Evolutionary conservation across 306 rosid genomes (phyloP).

Genomic region (Lotus japonicus): DNA sequence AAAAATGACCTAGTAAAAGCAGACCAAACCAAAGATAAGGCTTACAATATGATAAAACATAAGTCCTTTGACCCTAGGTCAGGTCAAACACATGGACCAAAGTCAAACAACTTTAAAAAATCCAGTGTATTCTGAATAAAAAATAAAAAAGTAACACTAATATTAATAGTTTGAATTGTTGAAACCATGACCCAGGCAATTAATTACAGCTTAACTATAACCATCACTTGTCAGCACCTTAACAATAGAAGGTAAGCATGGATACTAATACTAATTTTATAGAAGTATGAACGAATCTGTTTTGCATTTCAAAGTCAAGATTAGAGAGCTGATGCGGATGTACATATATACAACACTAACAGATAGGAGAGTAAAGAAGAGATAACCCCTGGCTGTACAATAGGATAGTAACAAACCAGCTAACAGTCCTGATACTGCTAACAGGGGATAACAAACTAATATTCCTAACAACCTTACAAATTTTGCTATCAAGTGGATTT

Average conservation of each 20-base stretch:
- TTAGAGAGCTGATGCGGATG: too few relatives aligned
- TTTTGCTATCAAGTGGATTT: background rate
- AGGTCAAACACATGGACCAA: background rate
- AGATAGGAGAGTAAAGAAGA: too few relatives aligned
- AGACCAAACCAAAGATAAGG: slow-evolving; percentile 15
- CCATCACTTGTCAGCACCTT: background rate
- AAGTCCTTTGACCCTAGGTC: background rate
- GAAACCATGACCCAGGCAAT: background rate
- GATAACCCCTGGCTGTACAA: too few relatives aligned
- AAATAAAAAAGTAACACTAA: background rate
- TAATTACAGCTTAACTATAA: background rate
- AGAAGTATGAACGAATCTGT: too few relatives aligned
- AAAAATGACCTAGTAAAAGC: slow-evolving; percentile 62
- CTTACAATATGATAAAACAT: background rate
- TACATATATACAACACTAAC: too few relatives aligned
- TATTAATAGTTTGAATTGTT: background rate
- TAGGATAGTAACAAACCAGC: too few relatives aligned
- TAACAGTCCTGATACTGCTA: too few relatives aligned
- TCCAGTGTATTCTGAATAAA: background rate
- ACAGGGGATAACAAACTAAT: too few relatives aligned
- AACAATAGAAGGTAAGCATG: background rate
- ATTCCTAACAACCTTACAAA: too few relatives aligned
- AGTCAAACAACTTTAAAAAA: slow-evolving; percentile 1
- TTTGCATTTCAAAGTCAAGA: too few relatives aligned
- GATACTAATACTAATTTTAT: too few relatives aligned